phyloP scores from a whole-genome alignment of 108 stramenopile genomes.

The Seminavis robusta region DNA sequence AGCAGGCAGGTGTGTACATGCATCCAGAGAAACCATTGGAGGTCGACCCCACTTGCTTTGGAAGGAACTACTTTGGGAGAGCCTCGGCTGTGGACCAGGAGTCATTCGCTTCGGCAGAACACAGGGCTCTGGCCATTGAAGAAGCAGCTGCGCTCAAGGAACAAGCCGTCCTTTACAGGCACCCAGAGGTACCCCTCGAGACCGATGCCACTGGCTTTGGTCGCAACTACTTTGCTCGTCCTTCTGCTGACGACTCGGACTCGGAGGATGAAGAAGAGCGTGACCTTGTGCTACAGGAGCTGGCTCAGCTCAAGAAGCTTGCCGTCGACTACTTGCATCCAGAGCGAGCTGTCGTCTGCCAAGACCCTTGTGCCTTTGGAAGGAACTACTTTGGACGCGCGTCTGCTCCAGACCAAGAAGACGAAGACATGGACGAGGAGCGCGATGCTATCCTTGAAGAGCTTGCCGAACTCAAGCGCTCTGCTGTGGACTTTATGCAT shows the following conservation, averaged over 20 bases:
- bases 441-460: conserved; percentile 44
- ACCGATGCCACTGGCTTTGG: conserved; percentile 22
- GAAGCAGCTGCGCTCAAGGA: conserved; percentile 32
- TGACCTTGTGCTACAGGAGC: conserved; percentile 51
- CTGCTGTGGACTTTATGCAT: conserved; percentile 30
- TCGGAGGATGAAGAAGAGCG: conserved; percentile 36
- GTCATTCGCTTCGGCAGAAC: conserved; percentile 36
- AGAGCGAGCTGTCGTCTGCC: conserved; percentile 31
- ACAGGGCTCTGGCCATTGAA: conserved; percentile 40
- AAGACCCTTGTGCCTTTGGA: conserved; percentile 45
- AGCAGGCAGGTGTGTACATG: conserved; percentile 42
- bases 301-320: conserved; percentile 34
- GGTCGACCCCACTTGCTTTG: conserved; percentile 32
- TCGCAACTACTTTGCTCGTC: conserved; percentile 62
- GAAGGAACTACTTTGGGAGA: conserved; percentile 63
- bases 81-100: conserved; percentile 40
- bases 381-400: conserved; percentile 41
- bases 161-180: conserved; percentile 30
- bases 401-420: conserved; percentile 29
- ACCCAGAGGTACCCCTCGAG: conserved; percentile 36
- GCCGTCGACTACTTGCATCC: conserved; percentile 41
- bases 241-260: conserved; percentile 47
- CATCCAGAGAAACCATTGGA: conserved; percentile 52
- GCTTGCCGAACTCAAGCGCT: conserved; percentile 20
- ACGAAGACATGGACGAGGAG: conserved; percentile 63